phyloP scores from a whole-genome alignment of 2,329 filamentous ascomycete genomes.

The Sphaerulina populicola region DNA sequence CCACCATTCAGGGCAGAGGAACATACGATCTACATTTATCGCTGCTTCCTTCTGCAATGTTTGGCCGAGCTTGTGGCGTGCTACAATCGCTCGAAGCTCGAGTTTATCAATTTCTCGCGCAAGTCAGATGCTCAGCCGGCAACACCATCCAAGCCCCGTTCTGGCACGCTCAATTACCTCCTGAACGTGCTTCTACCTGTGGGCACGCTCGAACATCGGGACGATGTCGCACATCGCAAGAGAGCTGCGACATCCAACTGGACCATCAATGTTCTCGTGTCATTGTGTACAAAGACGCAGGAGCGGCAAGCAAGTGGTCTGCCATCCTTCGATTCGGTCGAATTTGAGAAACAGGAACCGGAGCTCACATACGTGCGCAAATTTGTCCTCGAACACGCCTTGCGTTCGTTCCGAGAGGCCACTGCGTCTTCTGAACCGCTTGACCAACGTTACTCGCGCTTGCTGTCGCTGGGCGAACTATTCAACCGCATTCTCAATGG shows the following conservation, averaged over 20 bases:
- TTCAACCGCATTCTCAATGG: conserved; percentile 88
- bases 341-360: conserved; percentile 62
- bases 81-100: conserved; percentile 91
- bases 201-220: conserved; percentile 59
- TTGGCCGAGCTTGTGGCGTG: conserved; percentile 81
- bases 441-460: conserved; percentile 76
- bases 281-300: conserved; percentile 77
- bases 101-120: conserved; percentile 98
- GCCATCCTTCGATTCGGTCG: conserved; percentile 17
- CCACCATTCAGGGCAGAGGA: conserved; percentile 79
- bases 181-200: conserved; percentile 67
- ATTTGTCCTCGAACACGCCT: conserved; percentile 86
- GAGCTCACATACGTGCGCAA: conserved; percentile 87
- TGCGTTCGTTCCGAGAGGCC: conserved; percentile 87
- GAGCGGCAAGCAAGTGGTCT: conserved; percentile 52
- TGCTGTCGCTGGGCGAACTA: conserved; percentile 80
- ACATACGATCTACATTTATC: conserved; percentile 91
- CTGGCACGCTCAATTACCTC: conserved; percentile 87
- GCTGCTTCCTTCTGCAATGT: conserved; percentile 89
- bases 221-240: conserved; percentile 73
- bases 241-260: conserved; percentile 74
- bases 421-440: conserved; percentile 68
- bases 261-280: conserved; percentile 77
- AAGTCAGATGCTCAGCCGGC: conserved; percentile 74
- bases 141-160: conserved; percentile 89